Base-by-base conservation (phyloP, 208 protist species). In the Balamuthia mandrillaris region DNA sequence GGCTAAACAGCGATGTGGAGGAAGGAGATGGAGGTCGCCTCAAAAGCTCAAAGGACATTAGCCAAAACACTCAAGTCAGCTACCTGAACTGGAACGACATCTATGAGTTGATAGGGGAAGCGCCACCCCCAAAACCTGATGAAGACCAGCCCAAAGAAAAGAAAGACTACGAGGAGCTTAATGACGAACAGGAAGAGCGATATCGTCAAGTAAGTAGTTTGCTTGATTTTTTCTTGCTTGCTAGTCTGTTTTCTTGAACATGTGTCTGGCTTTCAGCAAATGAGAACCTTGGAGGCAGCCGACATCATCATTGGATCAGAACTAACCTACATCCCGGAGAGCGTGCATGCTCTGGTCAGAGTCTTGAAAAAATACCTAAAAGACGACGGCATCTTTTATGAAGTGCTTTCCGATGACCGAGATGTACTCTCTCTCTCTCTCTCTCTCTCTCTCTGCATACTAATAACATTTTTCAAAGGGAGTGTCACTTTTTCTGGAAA, bases 241-340 rank as follows among this genome's bases (percentile, higher is more conserved):
- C 7, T 37, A 18, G 31, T 21, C 21, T 58, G 0, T 3, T 44
- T 24, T 81, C 35, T 42, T 65, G 52, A 1, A 2, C 2, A 0
- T 1, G 6, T 37, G 6, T n/a, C n/a, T n/a, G n/a, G n/a, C 9
- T 68, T 31, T 18, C 45, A 9, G 9, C 6, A 14, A 41, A 29
- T 68, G 77, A 39, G 41, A 12, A 33, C 47, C 41, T 58, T 88
- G 3, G 41, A 49, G 24, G 18, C 72, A 68, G 81, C 81, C 56
- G 88, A 91, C 63, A 87, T 91, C 58, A 88, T 91, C n/a, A 78
- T 91, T 39, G 88, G 88, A 16, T 86, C 85, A 56, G 88, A 91
- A 60, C 58, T 91, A 21, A 91, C 88, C 0, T 91, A 91, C 68
- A 86, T 81, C 49, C 24, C 81, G 14, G 70, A 88, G n/a, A 88